Conservation (phyloP, 345 rosid genomes). For the Aquilaria malaccensis region DNA sequence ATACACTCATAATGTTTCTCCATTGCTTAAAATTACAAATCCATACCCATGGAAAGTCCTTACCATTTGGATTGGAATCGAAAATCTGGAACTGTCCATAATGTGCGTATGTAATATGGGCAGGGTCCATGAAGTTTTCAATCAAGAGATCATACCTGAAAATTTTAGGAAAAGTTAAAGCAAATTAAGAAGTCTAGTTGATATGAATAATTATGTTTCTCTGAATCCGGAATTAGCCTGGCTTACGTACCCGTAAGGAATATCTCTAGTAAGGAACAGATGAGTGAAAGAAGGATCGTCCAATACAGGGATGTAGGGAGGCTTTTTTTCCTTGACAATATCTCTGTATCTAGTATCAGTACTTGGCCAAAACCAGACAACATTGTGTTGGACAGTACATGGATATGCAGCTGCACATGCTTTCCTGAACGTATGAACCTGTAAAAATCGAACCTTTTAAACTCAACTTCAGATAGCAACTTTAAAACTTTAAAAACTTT, state of each 20-base stretch:
- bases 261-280: constrained; percentile 47
- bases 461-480: too few relatives aligned
- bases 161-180: neutral
- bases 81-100: constrained; percentile 25
- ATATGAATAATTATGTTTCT: neutral
- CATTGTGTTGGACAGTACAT: constrained; percentile 53
- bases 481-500: neutral
- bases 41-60: constrained; percentile 1
- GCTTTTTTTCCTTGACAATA: constrained; percentile 43
- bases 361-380: constrained; percentile 91
- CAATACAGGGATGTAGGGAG: constrained; percentile 64
- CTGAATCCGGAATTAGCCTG: neutral
- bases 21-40: too few relatives aligned
- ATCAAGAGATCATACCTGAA: constrained; percentile 67
- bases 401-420: constrained; percentile 74
- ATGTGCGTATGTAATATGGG: constrained; percentile 86
- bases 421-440: constrained; percentile 60
- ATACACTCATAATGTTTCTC: too few relatives aligned
- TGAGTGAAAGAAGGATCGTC: constrained; percentile 69
- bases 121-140: constrained; percentile 84
- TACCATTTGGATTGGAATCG: constrained; percentile 29
- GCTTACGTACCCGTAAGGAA: constrained; percentile 61
- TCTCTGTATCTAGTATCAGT: constrained; percentile 56
- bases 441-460: constrained; percentile 5
- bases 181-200: too few relatives aligned